Evolutionary conservation across 371 early-diverging fungal species (phyloP), one percentile per base, ranked within the genome.

Genomic region (Mucor indicus): DNA sequence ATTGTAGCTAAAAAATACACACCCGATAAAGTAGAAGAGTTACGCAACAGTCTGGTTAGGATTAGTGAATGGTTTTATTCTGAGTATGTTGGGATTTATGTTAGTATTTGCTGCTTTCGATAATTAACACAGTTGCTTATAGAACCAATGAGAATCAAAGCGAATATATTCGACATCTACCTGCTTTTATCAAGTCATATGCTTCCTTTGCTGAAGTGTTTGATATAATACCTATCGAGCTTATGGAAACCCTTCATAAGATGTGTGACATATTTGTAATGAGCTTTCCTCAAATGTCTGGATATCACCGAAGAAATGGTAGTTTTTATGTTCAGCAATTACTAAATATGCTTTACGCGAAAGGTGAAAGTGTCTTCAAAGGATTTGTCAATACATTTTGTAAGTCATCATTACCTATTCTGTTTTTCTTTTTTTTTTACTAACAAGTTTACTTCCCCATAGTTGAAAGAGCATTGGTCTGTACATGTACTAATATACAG

Each of bases 171-270:
- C 59, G 65, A 0, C 82, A 86, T 53, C 48, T 86, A 0, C 79
- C 85, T 1, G 70, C 85, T 0, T 85, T 86, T 40, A 70, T 89
- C 10, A 72, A 82, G 35, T 77, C 90, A 0, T 87, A 81, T 31
- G 67, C 72, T 11, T 68, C 65, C 25, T 81, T 89, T 38, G 76
- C 72, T 4, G 53, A 48, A 8, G 76, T 71, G n/a, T 49, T 74
- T 9, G 73, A 75, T 12, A 57, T 38, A 11, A 61, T 85, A 15
- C 72, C 79, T 13, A 41, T 61, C 9, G 59, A 71, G 13, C 59
- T 85, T 20, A 55, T 81, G 53, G 19, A 60, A 0, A 75, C 78
- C 2, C 59, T 86, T 12, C 70, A 72, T 23, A 67, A 60, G 24
- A 66, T 79, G 53, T 64, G 72, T n/a, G 64, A 69, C 23, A 60